Evolutionary conservation across 2,329 filamentous ascomycete species (phyloP).

Genomic region (Fusarium palustre): DNA sequence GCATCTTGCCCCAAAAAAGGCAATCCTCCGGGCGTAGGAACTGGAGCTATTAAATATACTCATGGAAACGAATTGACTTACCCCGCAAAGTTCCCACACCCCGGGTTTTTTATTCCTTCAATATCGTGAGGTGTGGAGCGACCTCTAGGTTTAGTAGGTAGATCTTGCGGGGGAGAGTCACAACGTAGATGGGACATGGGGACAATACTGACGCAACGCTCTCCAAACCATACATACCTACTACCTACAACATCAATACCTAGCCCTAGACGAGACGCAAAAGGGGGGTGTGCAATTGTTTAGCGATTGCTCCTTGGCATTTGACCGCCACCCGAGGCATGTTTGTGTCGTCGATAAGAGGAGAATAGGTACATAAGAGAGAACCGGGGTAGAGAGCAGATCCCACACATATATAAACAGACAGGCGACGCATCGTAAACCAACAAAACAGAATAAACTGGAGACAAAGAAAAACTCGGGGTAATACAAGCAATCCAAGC

Average conservation of each 20-base stretch:
- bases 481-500: slow-evolving; percentile 27
- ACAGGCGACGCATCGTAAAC: slow-evolving; percentile 24
- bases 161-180: slow-evolving; percentile 43
- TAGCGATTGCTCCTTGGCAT: slow-evolving; percentile 18
- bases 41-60: background rate
- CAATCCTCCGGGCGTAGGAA: slow-evolving; percentile 42
- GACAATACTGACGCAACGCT: slow-evolving; percentile 5
- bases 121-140: slow-evolving; percentile 13
- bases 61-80: slow-evolving; percentile 15
- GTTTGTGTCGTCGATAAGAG: slow-evolving; percentile 17
- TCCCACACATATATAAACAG: slow-evolving; percentile 11
- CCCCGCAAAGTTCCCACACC: slow-evolving; percentile 44
- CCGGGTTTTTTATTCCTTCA: slow-evolving; percentile 25
- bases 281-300: slow-evolving; percentile 9
- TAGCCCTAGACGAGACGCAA: background rate
- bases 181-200: background rate
- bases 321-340: slow-evolving; percentile 46
- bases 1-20: slow-evolving; percentile 42
- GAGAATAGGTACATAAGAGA: background rate
- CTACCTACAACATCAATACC: background rate
- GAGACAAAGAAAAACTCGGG: slow-evolving; percentile 23
- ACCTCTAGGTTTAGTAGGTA: slow-evolving; percentile 22
- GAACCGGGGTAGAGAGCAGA: background rate
- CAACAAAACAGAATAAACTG: slow-evolving; percentile 15
- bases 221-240: background rate